These are phyloP conservation scores for Blastobotrys terrestris DNA, from an alignment of 805 yeast species.

Conservation along the genomic window DNA sequence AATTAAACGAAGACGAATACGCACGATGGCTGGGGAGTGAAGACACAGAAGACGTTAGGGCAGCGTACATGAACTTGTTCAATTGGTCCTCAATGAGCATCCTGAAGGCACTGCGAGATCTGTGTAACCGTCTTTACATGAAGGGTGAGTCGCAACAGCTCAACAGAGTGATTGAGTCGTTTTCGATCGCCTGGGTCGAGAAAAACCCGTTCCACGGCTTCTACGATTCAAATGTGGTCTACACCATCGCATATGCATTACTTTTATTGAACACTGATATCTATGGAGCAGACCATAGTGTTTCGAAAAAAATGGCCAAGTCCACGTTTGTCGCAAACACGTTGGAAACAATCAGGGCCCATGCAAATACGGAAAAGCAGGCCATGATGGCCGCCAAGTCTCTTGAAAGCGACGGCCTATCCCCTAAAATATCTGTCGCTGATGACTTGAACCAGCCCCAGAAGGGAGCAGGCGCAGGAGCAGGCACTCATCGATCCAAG, in stretches of 20 bases:
- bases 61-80: constrained; percentile 35
- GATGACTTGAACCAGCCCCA: not conserved
- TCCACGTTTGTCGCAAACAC: constrained; percentile 48
- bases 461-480: not conserved
- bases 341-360: constrained; percentile 35
- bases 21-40: constrained; percentile 37
- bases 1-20: constrained; percentile 34
- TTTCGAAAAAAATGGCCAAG: constrained; percentile 33
- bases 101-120: constrained; percentile 47
- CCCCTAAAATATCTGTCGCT: not conserved
- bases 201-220: constrained; percentile 43
- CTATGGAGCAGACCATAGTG: constrained; percentile 44
- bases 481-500: not conserved
- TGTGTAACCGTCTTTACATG: constrained; percentile 64
- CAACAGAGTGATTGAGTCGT: constrained; percentile 63
- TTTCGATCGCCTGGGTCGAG: constrained; percentile 56
- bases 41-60: constrained; percentile 28
- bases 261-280: constrained; percentile 71
- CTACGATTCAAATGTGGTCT: constrained; percentile 51
- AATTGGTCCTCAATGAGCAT: constrained; percentile 45
- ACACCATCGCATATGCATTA: constrained; percentile 65
- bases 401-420: not conserved
- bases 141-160: constrained; percentile 80
- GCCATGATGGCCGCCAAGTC: not conserved
- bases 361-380: constrained; percentile 2